Conservation (phyloP, 129 eudicot genomes). For the Artemisia argyi region DNA sequence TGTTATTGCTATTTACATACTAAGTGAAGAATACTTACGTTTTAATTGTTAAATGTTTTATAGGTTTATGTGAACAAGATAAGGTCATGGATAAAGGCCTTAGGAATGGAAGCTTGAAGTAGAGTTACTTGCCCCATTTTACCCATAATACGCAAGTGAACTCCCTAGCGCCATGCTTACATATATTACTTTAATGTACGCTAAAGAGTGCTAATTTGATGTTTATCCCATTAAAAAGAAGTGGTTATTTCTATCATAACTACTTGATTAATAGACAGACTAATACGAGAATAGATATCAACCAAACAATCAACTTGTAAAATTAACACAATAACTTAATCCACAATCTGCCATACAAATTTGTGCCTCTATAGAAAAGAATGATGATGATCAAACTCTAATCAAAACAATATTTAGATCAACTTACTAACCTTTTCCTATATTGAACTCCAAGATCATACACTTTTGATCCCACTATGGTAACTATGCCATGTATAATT, state of each 20-base stretch:
- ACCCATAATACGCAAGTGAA: too few species aligned
- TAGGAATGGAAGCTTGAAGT: too few species aligned
- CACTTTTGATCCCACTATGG: slow-evolving; percentile 24
- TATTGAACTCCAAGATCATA: slow-evolving; percentile 13
- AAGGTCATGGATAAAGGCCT: too few species aligned
- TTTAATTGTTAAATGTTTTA: too few species aligned
- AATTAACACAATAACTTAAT: slow-evolving; percentile 23
- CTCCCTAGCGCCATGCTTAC: too few species aligned
- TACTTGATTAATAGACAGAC: neutral
- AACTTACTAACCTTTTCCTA: slow-evolving; percentile 21
- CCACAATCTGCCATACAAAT: slow-evolving; percentile 25
- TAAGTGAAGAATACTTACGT: too few species aligned
- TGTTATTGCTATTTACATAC: too few species aligned
- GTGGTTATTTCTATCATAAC: too few species aligned
- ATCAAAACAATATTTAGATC: slow-evolving; percentile 26
- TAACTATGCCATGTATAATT: slow-evolving; percentile 20
- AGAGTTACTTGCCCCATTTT: too few species aligned
- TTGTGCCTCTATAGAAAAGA: slow-evolving; percentile 33
- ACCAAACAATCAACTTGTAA: slow-evolving; percentile 9
- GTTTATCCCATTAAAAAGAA: neutral
- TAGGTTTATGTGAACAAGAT: too few species aligned
- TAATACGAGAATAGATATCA: neutral
- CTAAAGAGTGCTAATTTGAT: too few species aligned
- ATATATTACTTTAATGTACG: too few species aligned
- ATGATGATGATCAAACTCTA: slow-evolving; percentile 35